Evolutionary conservation across 176 grass and related monocot genomes (phyloP), one percentile per base, ranked within the genome.

Genomic region (Cymbopogon citratus): DNA sequence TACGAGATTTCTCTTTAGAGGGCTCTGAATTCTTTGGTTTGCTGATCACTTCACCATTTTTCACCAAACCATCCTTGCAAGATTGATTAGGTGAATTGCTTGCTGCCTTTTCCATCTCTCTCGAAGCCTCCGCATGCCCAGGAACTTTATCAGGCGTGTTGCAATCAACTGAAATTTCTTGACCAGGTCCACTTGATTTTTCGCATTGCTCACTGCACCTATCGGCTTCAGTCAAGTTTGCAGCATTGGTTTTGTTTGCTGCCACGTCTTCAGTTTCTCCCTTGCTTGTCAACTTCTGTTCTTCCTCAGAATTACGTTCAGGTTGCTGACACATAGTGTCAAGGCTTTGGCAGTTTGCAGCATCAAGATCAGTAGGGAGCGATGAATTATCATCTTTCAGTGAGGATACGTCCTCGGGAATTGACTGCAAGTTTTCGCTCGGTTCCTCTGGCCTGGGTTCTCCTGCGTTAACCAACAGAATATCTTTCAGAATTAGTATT

Each of bases 1-100:
- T 3, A 6, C 41, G 41, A 57, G 73, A 67, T 67, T 61, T 92
- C 48, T 85, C 88, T 80, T 77, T 79, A 18, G 46, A 67, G 18
- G 70, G 66, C 68, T 65, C 73, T 44, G 69, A 43, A 10, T 65
- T 90, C 61, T 76, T 52, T 46, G 77, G 74, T 74, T 85, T 79
- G 29, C 76, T 79, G 33, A 78, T 75, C 34, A 63, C 71, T 74
- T 81, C 80, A 51, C 29, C 52, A 65, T 83, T 75, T 48, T 74
- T 84, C 34, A 8, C 28, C 13, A 26, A 81, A 16, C 25, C 82
- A 80, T 68, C 69, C 60, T 41, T 35, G 27, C 49, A 21, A 81
- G 68, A 66, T 77, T 72, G 65, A 61, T 49, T 35, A 84, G 38
- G 72, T 23, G 27, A 62, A 29, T 27, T 74, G 10, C 60, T 65